Base-by-base conservation (phyloP, 495 filamentous ascomycete species). In the Podospora tetraspora region DNA sequence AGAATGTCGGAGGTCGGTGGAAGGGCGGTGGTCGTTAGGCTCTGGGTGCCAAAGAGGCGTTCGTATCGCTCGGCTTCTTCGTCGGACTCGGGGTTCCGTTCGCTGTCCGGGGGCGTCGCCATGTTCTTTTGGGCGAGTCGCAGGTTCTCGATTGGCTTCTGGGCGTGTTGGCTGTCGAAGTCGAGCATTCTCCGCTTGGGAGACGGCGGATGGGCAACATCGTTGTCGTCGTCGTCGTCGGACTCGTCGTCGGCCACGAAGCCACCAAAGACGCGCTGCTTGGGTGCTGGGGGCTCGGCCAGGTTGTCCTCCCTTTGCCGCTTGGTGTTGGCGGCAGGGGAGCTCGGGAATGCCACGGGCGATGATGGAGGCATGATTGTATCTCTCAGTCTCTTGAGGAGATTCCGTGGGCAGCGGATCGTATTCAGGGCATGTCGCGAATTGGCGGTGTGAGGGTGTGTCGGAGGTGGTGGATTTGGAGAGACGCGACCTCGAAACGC, bases 321-420 rank as follows among this genome's bases (percentile, higher is more conserved):
- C 73, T 87, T 89, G 63, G 79, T 75, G 30, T 62, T 62, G 25
- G 77, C 75, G 9, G 85, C 83, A 8, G 84, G 82, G 0, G 81
- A 86, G n/a, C 79, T 75, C 1, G 88, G 87, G 68, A 85, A 86
- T 24, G 76, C 74, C 24, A 86, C 77, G 5, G 89, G 88, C 0
- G 90, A 90, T 4, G 89, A 91, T 9, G 88, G 84, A 22, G 87
- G 32, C 75, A 76, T 75, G 32, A 66, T 69, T 19, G 13, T 52
- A n/a, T 52, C 37, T 52, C 43, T 19, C 43, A 8, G 16, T 52
- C 16, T 52, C 43, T 19, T 52, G 43, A 2, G 19, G 19, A n/a
- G 43, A n/a, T n/a, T 52, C 19, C 43, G 43, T 52, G 43, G 43
- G 43, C 37, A 52, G 37, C 37, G 37, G 37, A 52, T 52, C n/a